Conservation (phyloP, 495 filamentous ascomycete genomes). For the Cryomyces antarcticus region DNA sequence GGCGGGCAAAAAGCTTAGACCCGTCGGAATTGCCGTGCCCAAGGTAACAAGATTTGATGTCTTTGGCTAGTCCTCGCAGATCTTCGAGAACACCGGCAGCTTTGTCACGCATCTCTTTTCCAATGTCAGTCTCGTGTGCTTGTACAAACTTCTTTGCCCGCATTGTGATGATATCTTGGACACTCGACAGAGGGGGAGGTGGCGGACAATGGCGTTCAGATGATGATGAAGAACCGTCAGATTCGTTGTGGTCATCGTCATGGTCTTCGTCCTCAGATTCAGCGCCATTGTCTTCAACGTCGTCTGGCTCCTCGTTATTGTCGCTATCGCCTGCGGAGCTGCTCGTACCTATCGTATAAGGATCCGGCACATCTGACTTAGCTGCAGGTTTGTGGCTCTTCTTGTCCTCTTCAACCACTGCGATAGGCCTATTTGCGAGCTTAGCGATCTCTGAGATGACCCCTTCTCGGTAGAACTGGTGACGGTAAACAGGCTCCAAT, state of each 20-base stretch:
- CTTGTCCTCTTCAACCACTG: neutral
- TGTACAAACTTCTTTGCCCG: constrained; percentile 68
- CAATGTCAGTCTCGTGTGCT: constrained; percentile 53
- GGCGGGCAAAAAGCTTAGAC: constrained; percentile 43
- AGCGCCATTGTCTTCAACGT: constrained; percentile 33
- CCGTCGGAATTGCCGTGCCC: constrained; percentile 32
- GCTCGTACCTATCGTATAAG: neutral
- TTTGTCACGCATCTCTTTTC: constrained; percentile 50
- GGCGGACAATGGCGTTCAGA: constrained; percentile 23
- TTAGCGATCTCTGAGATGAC: constrained; percentile 83
- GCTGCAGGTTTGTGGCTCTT: constrained; percentile 7
- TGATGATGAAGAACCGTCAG: constrained; percentile 32
- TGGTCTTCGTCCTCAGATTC: constrained; percentile 40
- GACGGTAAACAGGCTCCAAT: constrained; percentile 69
- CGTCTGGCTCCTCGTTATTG: constrained; percentile 27
- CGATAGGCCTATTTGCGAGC: constrained; percentile 34
- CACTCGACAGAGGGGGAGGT: constrained; percentile 33
- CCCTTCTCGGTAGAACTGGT: constrained; percentile 94
- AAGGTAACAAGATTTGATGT: constrained; percentile 50
- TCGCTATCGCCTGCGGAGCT: constrained; percentile 24
- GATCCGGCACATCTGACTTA: neutral
- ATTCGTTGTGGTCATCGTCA: constrained; percentile 31
- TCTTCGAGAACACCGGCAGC: constrained; percentile 53
- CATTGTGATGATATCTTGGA: constrained; percentile 52
- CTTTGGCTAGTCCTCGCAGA: constrained; percentile 46